Evolutionary conservation across 2,329 filamentous ascomycete species (phyloP).

Genomic region (Penicillium olsonii): DNA sequence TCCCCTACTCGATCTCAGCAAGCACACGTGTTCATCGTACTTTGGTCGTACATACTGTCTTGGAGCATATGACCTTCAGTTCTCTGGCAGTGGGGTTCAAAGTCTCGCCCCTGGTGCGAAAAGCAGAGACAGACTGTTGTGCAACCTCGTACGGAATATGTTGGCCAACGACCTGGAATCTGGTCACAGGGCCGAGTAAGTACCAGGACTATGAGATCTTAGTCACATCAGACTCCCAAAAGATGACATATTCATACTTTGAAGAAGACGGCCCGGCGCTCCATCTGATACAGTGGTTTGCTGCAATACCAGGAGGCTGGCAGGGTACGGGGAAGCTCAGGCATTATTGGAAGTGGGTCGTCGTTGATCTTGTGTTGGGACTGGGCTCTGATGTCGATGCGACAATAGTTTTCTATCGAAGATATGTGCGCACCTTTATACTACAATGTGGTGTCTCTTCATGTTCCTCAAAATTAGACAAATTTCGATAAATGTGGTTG

Average conservation of each 20-base stretch:
- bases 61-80: slow-evolving; percentile 41
- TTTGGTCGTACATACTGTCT: slow-evolving; percentile 29
- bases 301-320: slow-evolving; percentile 58
- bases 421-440: slow-evolving; percentile 6
- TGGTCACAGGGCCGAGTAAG: slow-evolving; percentile 54
- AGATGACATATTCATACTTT: slow-evolving; percentile 37
- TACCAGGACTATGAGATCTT: slow-evolving; percentile 51
- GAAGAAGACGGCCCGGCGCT: slow-evolving; percentile 52
- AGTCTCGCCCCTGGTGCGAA: slow-evolving; percentile 35
- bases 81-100: slow-evolving; percentile 34
- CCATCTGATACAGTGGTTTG: slow-evolving; percentile 51
- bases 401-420: background rate
- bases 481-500: too few species aligned
- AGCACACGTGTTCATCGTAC: background rate
- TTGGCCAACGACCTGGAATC: slow-evolving; percentile 46
- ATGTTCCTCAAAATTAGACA: too few species aligned
- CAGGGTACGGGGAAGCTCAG: slow-evolving; percentile 43
- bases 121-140: slow-evolving; percentile 45
- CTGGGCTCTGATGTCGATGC: background rate
- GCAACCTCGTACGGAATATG: slow-evolving; percentile 54
- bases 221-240: background rate
- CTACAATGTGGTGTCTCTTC: too few species aligned
- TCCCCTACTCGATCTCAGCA: slow-evolving; percentile 13
- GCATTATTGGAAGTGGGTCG: slow-evolving; percentile 29
- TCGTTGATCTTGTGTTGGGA: too few species aligned